Percentiles rank a stretch among this genome's conserved stretches.
phyloP scores from a whole-genome alignment of 2,329 filamentous ascomycete genomes.

The Penicillium italicum region DNA sequence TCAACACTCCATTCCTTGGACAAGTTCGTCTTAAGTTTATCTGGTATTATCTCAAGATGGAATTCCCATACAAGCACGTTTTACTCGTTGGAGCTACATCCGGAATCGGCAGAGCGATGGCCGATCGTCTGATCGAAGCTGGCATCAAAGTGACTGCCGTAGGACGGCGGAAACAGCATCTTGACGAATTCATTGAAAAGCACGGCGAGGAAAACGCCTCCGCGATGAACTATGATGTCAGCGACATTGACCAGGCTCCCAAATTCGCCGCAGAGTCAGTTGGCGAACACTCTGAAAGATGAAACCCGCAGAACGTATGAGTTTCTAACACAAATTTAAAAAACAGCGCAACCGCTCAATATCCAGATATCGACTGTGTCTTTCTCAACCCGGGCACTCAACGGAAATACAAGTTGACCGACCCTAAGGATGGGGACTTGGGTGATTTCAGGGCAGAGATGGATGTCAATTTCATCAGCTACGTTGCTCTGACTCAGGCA shows the following conservation, averaged over 20 bases:
- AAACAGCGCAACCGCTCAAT: conserved; percentile 3
- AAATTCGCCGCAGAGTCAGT: conserved; percentile 3
- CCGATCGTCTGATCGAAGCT: neutral
- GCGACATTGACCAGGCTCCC: neutral
- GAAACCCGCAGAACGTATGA: neutral
- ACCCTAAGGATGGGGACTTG: conserved; percentile 16
- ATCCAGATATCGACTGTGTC: conserved; percentile 18
- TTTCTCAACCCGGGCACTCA: conserved; percentile 18
- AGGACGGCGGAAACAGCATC: neutral
- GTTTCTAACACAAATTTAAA: neutral
- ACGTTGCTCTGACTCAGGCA: conserved; percentile 10
- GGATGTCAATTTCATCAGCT: conserved; percentile 15
- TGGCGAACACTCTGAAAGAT: neutral
- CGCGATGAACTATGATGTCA: neutral
- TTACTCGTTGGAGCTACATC: conserved; percentile 5
- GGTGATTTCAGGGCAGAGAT: conserved; percentile 17
- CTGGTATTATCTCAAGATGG: neutral
- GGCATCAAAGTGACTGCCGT: neutral
- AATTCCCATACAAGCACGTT: conserved; percentile 1
- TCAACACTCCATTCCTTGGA: neutral
- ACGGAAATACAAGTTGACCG: conserved; percentile 17
- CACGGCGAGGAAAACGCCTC: neutral
- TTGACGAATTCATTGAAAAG: neutral
- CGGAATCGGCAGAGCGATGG: conserved; percentile 2
- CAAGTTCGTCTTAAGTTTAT: neutral